Percentiles rank a stretch among this genome's conserved stretches.
Evolutionary conservation across 1,284 basidiomycete species (phyloP).

Genomic region (Mycena sp.): DNA sequence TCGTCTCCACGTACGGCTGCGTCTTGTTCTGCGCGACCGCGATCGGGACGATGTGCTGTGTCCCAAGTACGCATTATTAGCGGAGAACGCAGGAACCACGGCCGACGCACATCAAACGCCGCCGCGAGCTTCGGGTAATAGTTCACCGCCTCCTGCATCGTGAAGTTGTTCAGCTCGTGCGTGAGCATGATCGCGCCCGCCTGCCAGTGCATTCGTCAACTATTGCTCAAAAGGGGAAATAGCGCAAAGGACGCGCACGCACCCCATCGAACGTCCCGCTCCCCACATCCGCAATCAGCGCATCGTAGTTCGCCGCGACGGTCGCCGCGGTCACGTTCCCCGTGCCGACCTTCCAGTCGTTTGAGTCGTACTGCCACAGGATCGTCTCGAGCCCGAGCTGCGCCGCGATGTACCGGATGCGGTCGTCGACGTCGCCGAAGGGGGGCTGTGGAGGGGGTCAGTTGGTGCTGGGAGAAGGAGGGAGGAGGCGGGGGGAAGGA

Average conservation of each 20-base stretch:
- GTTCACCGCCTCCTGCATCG: constrained; percentile 37
- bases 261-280: constrained; percentile 29
- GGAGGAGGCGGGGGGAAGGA: background rate
- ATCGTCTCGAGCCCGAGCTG: constrained; percentile 32
- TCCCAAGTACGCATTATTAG: background rate
- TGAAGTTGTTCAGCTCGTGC: constrained; percentile 39
- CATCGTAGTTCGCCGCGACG: constrained; percentile 28
- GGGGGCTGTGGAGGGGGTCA: constrained; percentile 44
- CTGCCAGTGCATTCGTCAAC: background rate
- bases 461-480: background rate
- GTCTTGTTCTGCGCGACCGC: constrained; percentile 23
- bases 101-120: constrained; percentile 16
- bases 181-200: constrained; percentile 28
- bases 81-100: background rate
- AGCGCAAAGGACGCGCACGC: background rate
- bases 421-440: constrained; percentile 53
- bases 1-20: constrained; percentile 22
- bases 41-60: constrained; percentile 25
- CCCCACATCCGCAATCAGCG: constrained; percentile 16
- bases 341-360: constrained; percentile 25
- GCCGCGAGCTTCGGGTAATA: constrained; percentile 27
- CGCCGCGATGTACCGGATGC: constrained; percentile 60
- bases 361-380: constrained; percentile 31
- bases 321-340: constrained; percentile 7
- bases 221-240: background rate